Evolutionary conservation across 441 rosid species (phyloP).

Genomic region (Populus hybrid): DNA sequence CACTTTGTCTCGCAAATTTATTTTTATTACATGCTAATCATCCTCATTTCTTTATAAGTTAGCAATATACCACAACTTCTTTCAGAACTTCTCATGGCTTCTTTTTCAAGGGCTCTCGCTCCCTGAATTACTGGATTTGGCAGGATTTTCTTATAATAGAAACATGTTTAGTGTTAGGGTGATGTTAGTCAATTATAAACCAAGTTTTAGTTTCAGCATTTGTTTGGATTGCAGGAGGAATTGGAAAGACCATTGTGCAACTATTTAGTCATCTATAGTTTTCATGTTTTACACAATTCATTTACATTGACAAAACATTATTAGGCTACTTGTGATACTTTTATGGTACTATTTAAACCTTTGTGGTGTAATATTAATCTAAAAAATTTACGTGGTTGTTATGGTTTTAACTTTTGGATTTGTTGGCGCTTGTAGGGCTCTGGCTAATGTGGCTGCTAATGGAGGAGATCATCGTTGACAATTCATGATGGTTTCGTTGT

Average conservation of each 20-base stretch:
- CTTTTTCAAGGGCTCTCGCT: not conserved
- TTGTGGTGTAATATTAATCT: not conserved
- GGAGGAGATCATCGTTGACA: conserved; percentile 56
- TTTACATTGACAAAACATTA: not conserved
- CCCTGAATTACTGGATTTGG: not conserved
- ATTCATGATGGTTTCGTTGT: conserved; percentile 13
- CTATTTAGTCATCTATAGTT: not conserved
- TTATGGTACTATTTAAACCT: not conserved
- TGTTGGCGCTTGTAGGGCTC: conserved; percentile 46
- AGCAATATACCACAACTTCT: not conserved
- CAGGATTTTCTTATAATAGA: not conserved
- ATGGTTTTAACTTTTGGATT: not conserved
- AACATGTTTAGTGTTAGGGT: not conserved
- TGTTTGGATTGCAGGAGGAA: not conserved
- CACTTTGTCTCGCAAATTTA: not conserved
- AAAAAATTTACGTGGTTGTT: not conserved
- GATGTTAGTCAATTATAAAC: not conserved
- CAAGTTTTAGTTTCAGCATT: not conserved
- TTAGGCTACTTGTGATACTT: not conserved
- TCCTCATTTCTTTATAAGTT: not conserved
- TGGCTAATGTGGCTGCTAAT: conserved; percentile 48
- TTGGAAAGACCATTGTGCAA: not conserved
- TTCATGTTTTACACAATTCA: not conserved
- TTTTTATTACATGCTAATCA: not conserved
- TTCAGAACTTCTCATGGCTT: not conserved